Percentiles rank a stretch among this genome's conserved stretches.
Evolutionary conservation across 768 basidiomycete species (phyloP).

Genomic region (Kondoa subrosea): DNA sequence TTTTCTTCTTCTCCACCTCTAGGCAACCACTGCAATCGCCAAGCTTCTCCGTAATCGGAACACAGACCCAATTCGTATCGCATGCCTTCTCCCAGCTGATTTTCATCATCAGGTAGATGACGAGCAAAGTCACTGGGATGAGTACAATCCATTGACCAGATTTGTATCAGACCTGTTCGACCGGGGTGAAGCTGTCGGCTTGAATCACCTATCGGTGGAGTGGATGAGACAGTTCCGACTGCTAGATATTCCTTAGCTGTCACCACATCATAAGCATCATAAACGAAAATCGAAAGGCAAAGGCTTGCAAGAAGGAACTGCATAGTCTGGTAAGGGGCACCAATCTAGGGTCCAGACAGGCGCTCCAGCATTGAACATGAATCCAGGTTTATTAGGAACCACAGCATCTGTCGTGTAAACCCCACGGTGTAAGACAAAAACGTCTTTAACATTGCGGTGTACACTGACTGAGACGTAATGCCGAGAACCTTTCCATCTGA

Average conservation of each 20-base stretch:
- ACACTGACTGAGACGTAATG: neutral
- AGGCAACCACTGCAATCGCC: conserved; percentile 84
- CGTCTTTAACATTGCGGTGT: neutral
- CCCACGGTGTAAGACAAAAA: neutral
- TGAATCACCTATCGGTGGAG: conserved; percentile 30
- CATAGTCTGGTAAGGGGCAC: conserved; percentile 60
- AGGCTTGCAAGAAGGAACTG: conserved; percentile 40
- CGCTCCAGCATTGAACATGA: conserved; percentile 70
- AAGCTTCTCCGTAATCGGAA: conserved; percentile 58
- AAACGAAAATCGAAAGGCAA: neutral
- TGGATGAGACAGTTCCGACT: conserved; percentile 37
- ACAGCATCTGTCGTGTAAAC: conserved; percentile 40
- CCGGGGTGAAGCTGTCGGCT: conserved; percentile 45
- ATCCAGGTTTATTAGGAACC: conserved; percentile 44
- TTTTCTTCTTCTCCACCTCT: conserved; percentile 54
- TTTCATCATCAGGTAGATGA: conserved; percentile 7
- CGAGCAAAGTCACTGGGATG: conserved; percentile 1
- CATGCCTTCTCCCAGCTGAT: conserved; percentile 15
- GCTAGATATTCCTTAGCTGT: conserved; percentile 63
- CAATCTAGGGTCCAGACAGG: conserved; percentile 85
- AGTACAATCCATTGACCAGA: conserved; percentile 44
- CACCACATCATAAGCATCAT: neutral
- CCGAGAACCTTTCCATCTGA: conserved; percentile 5
- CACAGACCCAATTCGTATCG: conserved; percentile 59
- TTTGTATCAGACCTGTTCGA: conserved; percentile 60